Evolutionary conservation across 225 moss, liverwort and hornwort genomes (phyloP), one percentile per base, ranked within the genome.

Genomic region (Ulota crispa): DNA sequence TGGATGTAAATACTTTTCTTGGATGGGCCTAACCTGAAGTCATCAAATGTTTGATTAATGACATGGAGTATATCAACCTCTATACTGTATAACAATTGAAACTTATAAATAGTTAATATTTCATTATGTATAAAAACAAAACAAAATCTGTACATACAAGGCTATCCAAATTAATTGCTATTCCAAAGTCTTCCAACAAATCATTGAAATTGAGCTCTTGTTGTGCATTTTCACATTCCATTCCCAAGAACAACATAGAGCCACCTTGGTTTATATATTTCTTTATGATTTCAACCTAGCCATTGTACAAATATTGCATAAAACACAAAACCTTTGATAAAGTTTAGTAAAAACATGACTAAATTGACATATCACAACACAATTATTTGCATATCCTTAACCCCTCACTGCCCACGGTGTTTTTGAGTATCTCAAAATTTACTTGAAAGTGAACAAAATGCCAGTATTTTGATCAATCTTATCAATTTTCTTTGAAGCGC

Each of bases 1-100:
- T 50, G 97, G 97, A 78, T 98, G 94, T 16, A 98, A 83, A 30
- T 94, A 98, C 12, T 93, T 98, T 63, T 93, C 92, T 87, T 93
- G 97, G 4, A 88, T 76, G 62, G 95, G 85, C 32, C 81, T 83
- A 3, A 98, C 68, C 96, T 96, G 37, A 14, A 70, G 27, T 73
- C 39, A 50, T 3, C 20, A 23, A 72, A 57, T 20, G n/a, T n/a
- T n/a, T n/a, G 0, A 9, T 42, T 21, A 0, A 0, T n/a, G 1
- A 9, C 1, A 32, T 30, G 30, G 32, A 31, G 31, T 37, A 55
- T 64, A 10, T 1, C 2, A 15, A 43, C 0, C 19, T 21, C 0
- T 37, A 55, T 20, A 0, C 45, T 9, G 2, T 3, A 20, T 0
- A 0, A 37, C 37, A 36, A 19, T 0, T 21, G 7, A 1, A 43